Evolutionary conservation across 192 early-diverging fungal genomes (phyloP).

Genomic region (Coemansia sp.): DNA sequence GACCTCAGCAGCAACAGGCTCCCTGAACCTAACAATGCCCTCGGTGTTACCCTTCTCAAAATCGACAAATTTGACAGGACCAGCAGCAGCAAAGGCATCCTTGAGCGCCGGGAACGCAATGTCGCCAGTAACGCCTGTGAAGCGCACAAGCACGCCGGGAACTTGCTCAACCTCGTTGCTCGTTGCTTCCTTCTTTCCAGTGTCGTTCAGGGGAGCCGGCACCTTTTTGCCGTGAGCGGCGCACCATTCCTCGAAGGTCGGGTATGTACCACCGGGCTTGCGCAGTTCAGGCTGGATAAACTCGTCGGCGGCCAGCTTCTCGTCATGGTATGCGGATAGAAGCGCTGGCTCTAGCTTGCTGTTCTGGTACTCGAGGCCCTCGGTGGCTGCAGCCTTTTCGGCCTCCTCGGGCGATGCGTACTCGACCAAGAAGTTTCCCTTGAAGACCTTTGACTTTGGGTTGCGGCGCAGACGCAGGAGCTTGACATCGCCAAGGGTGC

Average conservation of each 20-base stretch:
- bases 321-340: slow-evolving; percentile 50
- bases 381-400: slow-evolving; percentile 21
- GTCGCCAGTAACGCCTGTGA: slow-evolving; percentile 32
- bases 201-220: slow-evolving; percentile 10
- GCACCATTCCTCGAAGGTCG: slow-evolving; percentile 46
- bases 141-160: slow-evolving; percentile 29
- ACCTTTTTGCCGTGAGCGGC: slow-evolving; percentile 30
- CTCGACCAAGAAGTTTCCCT: slow-evolving; percentile 51
- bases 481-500: slow-evolving; percentile 16
- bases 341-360: slow-evolving; percentile 25
- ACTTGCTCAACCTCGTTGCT: slow-evolving; percentile 16
- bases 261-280: slow-evolving; percentile 43
- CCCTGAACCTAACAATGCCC: slow-evolving; percentile 45
- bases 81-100: slow-evolving; percentile 24
- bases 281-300: slow-evolving; percentile 50
- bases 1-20: slow-evolving; percentile 24
- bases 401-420: slow-evolving; percentile 34
- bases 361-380: slow-evolving; percentile 23
- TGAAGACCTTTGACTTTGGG: slow-evolving; percentile 50
- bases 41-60: slow-evolving; percentile 14
- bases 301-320: slow-evolving; percentile 42
- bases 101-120: slow-evolving; percentile 21
- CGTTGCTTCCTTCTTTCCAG: slow-evolving; percentile 10
- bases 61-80: slow-evolving; percentile 38
- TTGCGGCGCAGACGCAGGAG: slow-evolving; percentile 51